Base-by-base conservation (phyloP, 345 rosid genomes). In the Pugionium cornutum region DNA sequence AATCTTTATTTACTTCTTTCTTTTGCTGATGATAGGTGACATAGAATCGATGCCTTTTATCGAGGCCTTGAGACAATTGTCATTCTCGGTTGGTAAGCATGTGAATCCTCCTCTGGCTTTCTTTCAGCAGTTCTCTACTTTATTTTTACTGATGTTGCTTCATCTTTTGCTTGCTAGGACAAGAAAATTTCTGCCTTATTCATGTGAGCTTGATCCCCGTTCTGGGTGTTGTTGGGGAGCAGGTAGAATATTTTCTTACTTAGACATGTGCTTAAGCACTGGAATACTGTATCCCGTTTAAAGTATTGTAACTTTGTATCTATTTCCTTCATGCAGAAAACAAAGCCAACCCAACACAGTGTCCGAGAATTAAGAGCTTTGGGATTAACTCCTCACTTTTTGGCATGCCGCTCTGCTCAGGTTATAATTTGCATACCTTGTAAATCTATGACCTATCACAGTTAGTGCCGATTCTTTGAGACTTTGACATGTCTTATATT, bases 151-250 rank as follows among this genome's bases (percentile, higher is more conserved):
- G 34, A 52, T 55, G 49, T 63, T 63, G 68, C 48, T 72, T 72
- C 66, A 43, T 26, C 26, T 64, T 76, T 75, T 45, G 44, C 36
- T 79, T 68, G 50, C 69, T 76, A 94, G 99, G 99, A 68, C 84
- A 68, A 68, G 86, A 89, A 64, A 90, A 90, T 75, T 88, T 94
- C 79, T 94, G 99, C 77, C 86, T 94, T 43, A 71, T 94, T 72
- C 99, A 94, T 79, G 97, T 94, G 73, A 90, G 99, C 89, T 80
- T 94, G 73, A 83, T 94, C 70, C 99, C 99, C 25, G 96, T 94
- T 63, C 75, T 94, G 52, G 90, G 89, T 60, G 95, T 90, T 63
- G 99, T 94, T 74, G 99, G 99, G 47, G 99, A 94, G 79, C 97
- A 90, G 84, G 99, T 94, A 81, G 35, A 64, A 18, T 27, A 56